phyloP scores from a whole-genome alignment of 1,139 yeast genomes.

The Meyerozyma elateridarum region DNA sequence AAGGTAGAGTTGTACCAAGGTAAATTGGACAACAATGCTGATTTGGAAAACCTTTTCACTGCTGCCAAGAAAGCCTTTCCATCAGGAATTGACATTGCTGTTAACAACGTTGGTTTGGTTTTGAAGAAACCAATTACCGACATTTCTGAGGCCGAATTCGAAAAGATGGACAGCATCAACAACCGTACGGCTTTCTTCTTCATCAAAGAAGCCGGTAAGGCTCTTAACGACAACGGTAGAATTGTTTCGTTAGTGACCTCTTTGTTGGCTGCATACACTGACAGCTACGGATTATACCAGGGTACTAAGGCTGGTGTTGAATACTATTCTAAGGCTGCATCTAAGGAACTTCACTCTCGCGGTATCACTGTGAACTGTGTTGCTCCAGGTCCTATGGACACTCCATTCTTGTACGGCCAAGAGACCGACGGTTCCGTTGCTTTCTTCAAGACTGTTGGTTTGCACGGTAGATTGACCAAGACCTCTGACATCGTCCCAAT shows the following conservation, averaged over 20 bases:
- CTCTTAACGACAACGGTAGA: conserved; percentile 48
- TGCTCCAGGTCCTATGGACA: conserved; percentile 73
- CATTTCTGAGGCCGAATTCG: conserved; percentile 49
- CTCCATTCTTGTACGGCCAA: conserved; percentile 62
- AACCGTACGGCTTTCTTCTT: conserved; percentile 60
- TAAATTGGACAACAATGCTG: conserved; percentile 39
- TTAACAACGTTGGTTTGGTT: conserved; percentile 64
- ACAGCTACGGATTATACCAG: conserved; percentile 52
- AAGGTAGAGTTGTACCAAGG: conserved; percentile 45
- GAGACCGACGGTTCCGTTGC: conserved; percentile 50
- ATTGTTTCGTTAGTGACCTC: conserved; percentile 59
- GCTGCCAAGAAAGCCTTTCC: conserved; percentile 44
- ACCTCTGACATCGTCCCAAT: conserved; percentile 62
- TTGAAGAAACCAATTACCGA: conserved; percentile 55
- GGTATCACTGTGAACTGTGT: conserved; percentile 53
- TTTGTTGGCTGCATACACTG: conserved; percentile 61
- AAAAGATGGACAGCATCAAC: conserved; percentile 48
- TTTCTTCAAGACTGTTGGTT: conserved; percentile 48
- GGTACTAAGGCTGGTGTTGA: conserved; percentile 64
- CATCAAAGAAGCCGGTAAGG: conserved; percentile 51
- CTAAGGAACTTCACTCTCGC: conserved; percentile 49
- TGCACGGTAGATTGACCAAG: conserved; percentile 50
- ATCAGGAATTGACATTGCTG: conserved; percentile 52
- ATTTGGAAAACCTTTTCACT: conserved; percentile 39
- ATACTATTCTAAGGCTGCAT: conserved; percentile 50